These are phyloP conservation scores for Botrytis squamosa DNA, from an alignment of 2,329 filamentous ascomycete genomes.

Conservation along the genomic window DNA sequence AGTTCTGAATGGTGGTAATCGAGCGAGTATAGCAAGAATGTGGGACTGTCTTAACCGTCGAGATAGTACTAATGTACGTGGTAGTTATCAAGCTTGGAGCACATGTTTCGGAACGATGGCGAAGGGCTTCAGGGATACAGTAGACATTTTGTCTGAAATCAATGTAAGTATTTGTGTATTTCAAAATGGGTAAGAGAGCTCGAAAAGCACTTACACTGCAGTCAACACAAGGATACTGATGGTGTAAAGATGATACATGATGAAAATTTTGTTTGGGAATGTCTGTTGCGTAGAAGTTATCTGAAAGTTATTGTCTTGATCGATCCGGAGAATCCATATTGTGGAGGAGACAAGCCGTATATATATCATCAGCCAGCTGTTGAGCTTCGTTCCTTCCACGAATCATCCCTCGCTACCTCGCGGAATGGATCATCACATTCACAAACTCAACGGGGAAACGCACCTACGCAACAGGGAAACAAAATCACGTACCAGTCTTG, in stretches of 20 bases:
- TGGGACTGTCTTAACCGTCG: conserved; percentile 21
- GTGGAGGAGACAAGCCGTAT: not conserved
- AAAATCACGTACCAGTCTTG: not conserved
- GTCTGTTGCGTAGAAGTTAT: not conserved
- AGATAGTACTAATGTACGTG: conserved; percentile 27
- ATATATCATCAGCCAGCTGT: not conserved
- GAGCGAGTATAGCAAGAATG: conserved; percentile 37
- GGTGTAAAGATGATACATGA: conserved; percentile 11
- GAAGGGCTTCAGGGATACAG: conserved; percentile 11
- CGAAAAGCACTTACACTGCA: conserved; percentile 5
- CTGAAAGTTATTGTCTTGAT: not conserved
- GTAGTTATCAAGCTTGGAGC: conserved; percentile 23
- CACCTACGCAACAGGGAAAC: not conserved
- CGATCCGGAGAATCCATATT: not conserved
- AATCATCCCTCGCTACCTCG: conserved; percentile 1
- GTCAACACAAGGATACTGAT: not conserved
- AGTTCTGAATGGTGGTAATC: conserved; percentile 23
- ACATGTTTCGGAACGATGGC: conserved; percentile 17
- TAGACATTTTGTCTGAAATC: not conserved
- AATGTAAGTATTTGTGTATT: not conserved
- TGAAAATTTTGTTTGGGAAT: not conserved
- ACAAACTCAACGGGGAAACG: not conserved
- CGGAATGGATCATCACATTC: conserved; percentile 18
- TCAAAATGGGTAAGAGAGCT: not conserved
- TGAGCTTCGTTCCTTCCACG: conserved; percentile 1